phyloP scores from a whole-genome alignment of 208 protist species.

The Acanthamoeba triangularis region DNA sequence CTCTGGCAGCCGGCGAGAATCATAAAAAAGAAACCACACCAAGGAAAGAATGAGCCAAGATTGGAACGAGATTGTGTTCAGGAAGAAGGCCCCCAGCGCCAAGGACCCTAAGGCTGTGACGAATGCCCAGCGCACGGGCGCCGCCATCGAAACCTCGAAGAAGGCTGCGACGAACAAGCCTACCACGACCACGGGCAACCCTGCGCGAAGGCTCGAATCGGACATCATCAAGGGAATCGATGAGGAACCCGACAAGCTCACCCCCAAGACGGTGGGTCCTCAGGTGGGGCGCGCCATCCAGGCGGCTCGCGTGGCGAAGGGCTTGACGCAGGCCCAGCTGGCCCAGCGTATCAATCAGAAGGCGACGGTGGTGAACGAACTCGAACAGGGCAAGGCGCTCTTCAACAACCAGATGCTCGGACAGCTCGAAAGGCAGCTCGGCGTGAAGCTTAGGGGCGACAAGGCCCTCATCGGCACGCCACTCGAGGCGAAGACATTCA shows the following conservation, averaged over 20 bases:
- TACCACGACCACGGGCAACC: not conserved
- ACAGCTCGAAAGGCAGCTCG: slow-evolving; percentile 3
- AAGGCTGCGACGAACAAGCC: slow-evolving; percentile 29
- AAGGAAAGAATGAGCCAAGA: slow-evolving; percentile 11
- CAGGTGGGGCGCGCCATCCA: slow-evolving; percentile 46
- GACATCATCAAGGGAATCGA: slow-evolving; percentile 36
- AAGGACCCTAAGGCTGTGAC: slow-evolving; percentile 37
- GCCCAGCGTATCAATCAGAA: slow-evolving; percentile 69
- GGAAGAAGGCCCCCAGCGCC: slow-evolving; percentile 52
- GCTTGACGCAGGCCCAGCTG: slow-evolving; percentile 43
- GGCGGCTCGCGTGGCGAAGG: not conserved
- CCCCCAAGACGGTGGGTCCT: slow-evolving; percentile 42
- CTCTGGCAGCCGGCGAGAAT: not conserved
- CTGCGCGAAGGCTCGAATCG: not conserved
- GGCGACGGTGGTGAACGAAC: slow-evolving; percentile 59
- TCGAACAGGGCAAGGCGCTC: slow-evolving; percentile 65
- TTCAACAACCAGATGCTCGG: slow-evolving; percentile 39
- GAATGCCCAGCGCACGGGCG: slow-evolving; percentile 50
- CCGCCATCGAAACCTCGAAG: slow-evolving; percentile 39
- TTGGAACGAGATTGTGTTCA: slow-evolving; percentile 43
- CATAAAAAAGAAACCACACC: not conserved
- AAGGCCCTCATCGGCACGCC: slow-evolving; percentile 54
- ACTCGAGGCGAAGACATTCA: slow-evolving; percentile 4
- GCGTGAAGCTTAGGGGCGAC: slow-evolving; percentile 62
- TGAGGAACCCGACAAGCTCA: slow-evolving; percentile 66